Conservation (phyloP, 2,329 filamentous ascomycete species). For the Didymella glomerata region DNA sequence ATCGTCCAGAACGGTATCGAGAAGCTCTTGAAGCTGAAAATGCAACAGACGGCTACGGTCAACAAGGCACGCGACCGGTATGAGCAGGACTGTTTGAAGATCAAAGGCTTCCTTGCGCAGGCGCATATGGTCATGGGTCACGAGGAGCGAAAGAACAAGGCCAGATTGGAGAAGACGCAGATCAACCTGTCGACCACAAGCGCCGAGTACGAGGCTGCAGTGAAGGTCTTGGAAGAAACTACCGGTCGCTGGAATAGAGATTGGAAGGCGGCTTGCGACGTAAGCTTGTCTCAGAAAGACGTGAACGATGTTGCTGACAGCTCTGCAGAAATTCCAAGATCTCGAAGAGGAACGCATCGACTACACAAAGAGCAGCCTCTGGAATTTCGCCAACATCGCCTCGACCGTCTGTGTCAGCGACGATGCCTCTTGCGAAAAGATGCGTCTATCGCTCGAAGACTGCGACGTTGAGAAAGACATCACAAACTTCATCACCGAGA, state of each 20-base stretch:
- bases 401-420: constrained; percentile 98
- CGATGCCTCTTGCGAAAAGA: constrained; percentile 91
- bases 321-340: constrained; percentile 88
- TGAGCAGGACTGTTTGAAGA: constrained; percentile 97
- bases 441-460: constrained; percentile 88
- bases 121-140: constrained; percentile 99
- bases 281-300: constrained; percentile 41
- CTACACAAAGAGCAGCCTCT: constrained; percentile 96
- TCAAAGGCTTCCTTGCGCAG: constrained; percentile 97
- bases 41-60: constrained; percentile 86
- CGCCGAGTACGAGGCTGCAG: constrained; percentile 89
- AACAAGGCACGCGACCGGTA: constrained; percentile 97
- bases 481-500: constrained; percentile 82
- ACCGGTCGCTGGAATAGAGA: constrained; percentile 96
- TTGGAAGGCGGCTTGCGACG: constrained; percentile 94
- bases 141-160: constrained; percentile 98
- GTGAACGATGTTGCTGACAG: constrained; percentile 17
- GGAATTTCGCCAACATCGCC: constrained; percentile 97
- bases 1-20: constrained; percentile 95
- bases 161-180: constrained; percentile 97
- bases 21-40: constrained; percentile 91
- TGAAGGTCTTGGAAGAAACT: constrained; percentile 93
- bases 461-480: constrained; percentile 99
- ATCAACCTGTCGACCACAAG: constrained; percentile 92
- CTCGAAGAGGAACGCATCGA: constrained; percentile 96